Evolutionary conservation across 2,329 filamentous ascomycete genomes (phyloP), one percentile per base, ranked within the genome.

Genomic region (Chaetothyriales sp.): DNA sequence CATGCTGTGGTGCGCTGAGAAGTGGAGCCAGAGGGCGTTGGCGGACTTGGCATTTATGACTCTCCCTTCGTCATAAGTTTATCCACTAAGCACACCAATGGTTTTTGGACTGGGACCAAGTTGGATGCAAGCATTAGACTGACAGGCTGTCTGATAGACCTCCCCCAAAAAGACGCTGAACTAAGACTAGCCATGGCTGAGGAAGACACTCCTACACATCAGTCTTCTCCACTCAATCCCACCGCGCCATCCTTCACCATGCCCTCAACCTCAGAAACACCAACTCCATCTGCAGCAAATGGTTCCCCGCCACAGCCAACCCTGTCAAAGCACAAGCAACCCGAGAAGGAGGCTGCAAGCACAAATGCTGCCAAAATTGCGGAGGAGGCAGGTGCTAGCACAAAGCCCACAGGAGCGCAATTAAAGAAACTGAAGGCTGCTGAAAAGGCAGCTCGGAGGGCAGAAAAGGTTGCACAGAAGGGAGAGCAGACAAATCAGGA

Each of bases 371-470:
- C 52, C 28, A 50, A 63, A 28, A 55, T 62, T 44, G 43, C 57
- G n/a, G 56, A 56, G 4, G 60, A 60, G 44, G 57, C 57, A 5
- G 61, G 60, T 15, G 62, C 58, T 13, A 63, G 63, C 28, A 67
- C 67, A 22, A 66, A 70, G 22, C 61, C 72, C 28, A 66, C 67
- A 5, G 64, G 64, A 37, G 88, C 87, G 18, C 85, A 94, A 68
- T 66, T 94, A 63, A 97, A 97, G 71, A 90, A 89, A 63, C 82
- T 81, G 66, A 84, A 85, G 56, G 90, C 95, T 67, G 89, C 87
- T 29, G 90, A 95, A 66, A 97, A 95, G 72, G 85, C 86, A 49
- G 89, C 89, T 46, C 77, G 87, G 55, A 78, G 90, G 71, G 82
- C 82, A 63, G 80, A 76, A 62, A 87, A 83, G 65, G 72, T 73